A percentile compares a stretch with the other conserved stretches of the same genome.
These are phyloP conservation scores for Coemansia sp. DNA, from an alignment of 192 early-diverging fungal species.

Conservation along the genomic window DNA sequence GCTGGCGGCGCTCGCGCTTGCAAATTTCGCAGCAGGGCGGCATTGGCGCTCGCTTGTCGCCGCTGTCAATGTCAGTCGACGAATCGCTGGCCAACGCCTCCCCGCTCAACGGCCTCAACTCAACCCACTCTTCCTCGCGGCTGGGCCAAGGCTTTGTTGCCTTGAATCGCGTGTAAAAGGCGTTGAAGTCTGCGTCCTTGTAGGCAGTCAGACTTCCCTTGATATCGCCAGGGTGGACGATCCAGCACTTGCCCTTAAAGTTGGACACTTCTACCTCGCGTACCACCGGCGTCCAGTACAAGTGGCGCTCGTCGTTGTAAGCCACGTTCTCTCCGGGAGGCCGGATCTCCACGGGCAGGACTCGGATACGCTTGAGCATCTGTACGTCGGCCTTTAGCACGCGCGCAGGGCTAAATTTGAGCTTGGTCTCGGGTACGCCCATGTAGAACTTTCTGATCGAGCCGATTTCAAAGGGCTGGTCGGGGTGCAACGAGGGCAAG, in stretches of 20 bases:
- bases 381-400: slow-evolving; percentile 37
- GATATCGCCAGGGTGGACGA: slow-evolving; percentile 51
- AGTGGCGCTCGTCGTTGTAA: slow-evolving; percentile 55
- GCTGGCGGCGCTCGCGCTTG: slow-evolving; percentile 35
- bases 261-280: slow-evolving; percentile 22
- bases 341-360: slow-evolving; percentile 23
- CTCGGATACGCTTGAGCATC: slow-evolving; percentile 47
- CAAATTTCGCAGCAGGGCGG: slow-evolving; percentile 32
- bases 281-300: slow-evolving; percentile 51
- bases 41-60: slow-evolving; percentile 31
- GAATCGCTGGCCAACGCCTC: background rate
- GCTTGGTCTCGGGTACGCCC: background rate
- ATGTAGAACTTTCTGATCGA: slow-evolving; percentile 53
- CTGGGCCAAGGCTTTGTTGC: slow-evolving; percentile 26
- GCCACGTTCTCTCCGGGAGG: slow-evolving; percentile 15
- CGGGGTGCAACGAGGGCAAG: slow-evolving; percentile 47
- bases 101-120: slow-evolving; percentile 23
- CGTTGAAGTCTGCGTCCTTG: slow-evolving; percentile 57
- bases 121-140: slow-evolving; percentile 20
- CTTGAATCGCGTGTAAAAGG: slow-evolving; percentile 54
- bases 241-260: slow-evolving; percentile 65
- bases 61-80: background rate
- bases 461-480: slow-evolving; percentile 61
- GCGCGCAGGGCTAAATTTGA: background rate
- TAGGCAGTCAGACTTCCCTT: slow-evolving; percentile 46